phyloP scores from a whole-genome alignment of 2,329 filamentous ascomycete species.

The Arthrobotrys musiformis region DNA sequence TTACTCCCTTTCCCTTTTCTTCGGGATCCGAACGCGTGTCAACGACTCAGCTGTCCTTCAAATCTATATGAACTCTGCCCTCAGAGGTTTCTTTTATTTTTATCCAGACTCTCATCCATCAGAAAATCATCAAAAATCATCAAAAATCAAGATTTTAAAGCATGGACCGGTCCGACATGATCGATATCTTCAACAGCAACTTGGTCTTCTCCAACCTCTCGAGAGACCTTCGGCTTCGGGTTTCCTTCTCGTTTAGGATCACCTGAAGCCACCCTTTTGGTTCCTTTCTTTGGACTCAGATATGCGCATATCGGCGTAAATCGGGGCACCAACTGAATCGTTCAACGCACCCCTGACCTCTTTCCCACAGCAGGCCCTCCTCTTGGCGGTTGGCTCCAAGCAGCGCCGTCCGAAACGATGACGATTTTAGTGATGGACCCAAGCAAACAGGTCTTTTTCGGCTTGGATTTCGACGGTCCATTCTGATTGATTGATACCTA shows the following conservation, averaged over 20 bases:
- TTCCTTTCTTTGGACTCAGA: conserved; percentile 43
- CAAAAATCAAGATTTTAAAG: no score
- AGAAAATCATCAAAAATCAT: conserved; percentile 23
- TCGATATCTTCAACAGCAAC: conserved; percentile 13
- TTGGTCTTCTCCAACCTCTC: conserved; percentile 2
- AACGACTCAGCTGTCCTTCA: conserved; percentile 28
- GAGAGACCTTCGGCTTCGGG: conserved; percentile 26
- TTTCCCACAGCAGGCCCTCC: not conserved
- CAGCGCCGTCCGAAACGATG: conserved; percentile 28
- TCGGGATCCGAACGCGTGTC: conserved; percentile 43
- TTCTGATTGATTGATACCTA: no score
- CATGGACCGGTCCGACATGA: not conserved
- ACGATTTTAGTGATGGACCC: conserved; percentile 42
- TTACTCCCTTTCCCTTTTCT: conserved; percentile 31
- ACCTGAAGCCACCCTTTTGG: conserved; percentile 26
- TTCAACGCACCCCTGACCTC: conserved; percentile 3
- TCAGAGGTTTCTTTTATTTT: conserved; percentile 1
- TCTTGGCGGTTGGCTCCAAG: conserved; percentile 19
- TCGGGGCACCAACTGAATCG: not conserved
- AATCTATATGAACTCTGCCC: conserved; percentile 38
- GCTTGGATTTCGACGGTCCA: not conserved
- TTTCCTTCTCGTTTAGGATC: conserved; percentile 44
- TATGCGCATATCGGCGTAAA: conserved; percentile 47
- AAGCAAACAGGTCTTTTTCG: conserved; percentile 26
- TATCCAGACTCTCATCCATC: not conserved